phyloP scores from a whole-genome alignment of 257 asterid genomes.

The Perilla frutescens region DNA sequence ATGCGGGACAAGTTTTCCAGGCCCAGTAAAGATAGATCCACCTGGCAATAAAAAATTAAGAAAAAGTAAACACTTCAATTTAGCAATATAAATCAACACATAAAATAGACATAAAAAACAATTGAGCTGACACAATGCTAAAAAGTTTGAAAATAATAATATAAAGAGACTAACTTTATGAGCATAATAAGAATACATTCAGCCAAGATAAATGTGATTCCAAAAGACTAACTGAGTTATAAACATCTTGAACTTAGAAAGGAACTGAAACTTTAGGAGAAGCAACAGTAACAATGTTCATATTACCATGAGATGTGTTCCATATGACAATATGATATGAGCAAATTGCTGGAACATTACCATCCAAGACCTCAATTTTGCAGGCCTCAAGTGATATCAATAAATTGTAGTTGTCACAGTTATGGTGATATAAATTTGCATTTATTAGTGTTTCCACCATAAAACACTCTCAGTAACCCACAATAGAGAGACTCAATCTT shows the following conservation, averaged over 20 bases:
- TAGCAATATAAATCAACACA: background rate
- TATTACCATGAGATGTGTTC: background rate
- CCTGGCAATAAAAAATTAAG: slow-evolving; percentile 46
- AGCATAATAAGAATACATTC: background rate
- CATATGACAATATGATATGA: background rate
- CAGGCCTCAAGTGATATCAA: background rate
- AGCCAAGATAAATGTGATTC: background rate
- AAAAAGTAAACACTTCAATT: slow-evolving; percentile 15
- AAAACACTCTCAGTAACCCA: background rate
- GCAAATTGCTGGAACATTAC: background rate
- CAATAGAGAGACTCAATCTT: background rate
- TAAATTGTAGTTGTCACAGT: background rate
- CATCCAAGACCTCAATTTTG: slow-evolving; percentile 1
- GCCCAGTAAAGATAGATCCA: slow-evolving; percentile 52
- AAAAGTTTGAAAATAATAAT: background rate
- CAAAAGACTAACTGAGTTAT: slow-evolving; percentile 2
- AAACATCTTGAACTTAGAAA: background rate
- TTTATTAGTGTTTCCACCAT: background rate
- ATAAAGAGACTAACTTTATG: background rate
- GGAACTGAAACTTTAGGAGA: background rate
- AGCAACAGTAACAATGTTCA: background rate
- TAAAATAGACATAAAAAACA: background rate
- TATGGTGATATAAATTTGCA: background rate
- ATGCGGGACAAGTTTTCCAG: slow-evolving; percentile 56
- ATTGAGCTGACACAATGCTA: slow-evolving; percentile 8